Conservation (phyloP, 2,329 filamentous ascomycete species). For the Aplosporella prunicola region DNA sequence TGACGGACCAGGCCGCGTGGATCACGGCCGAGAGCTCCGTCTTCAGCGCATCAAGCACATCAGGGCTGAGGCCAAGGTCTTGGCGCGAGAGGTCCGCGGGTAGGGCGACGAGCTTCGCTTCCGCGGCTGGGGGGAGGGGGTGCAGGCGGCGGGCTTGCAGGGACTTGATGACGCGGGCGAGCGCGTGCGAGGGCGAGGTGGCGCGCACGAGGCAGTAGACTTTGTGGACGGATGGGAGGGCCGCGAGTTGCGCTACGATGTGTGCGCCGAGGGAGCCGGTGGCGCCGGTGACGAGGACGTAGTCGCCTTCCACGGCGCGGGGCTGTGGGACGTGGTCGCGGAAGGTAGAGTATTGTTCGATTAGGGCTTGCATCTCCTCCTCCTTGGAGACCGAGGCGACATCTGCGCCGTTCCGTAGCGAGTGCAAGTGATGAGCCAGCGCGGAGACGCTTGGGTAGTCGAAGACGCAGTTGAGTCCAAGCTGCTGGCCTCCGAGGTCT, state of each 20-base stretch:
- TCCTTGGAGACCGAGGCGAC: conserved; percentile 27
- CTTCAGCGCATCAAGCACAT: conserved; percentile 15
- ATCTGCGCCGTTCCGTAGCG: conserved; percentile 31
- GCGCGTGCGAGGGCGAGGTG: conserved; percentile 23
- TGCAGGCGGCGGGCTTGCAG: conserved; percentile 28
- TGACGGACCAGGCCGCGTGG: conserved; percentile 47
- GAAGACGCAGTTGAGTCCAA: conserved; percentile 51
- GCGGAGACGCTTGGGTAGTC: conserved; percentile 44
- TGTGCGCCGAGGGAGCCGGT: conserved; percentile 58
- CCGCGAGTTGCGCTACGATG: conserved; percentile 35
- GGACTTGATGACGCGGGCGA: conserved; percentile 27
- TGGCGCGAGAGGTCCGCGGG: conserved; percentile 31
- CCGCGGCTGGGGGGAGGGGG: conserved; percentile 15
- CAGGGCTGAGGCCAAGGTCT: conserved; percentile 31
- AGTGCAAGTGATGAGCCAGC: conserved; percentile 38
- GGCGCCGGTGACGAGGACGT: conserved; percentile 48
- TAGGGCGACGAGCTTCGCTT: conserved; percentile 27
- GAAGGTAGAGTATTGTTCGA: conserved; percentile 37
- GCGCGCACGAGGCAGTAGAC: conserved; percentile 48
- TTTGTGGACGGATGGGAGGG: conserved; percentile 20
- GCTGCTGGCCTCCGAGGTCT: conserved; percentile 35
- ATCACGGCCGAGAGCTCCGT: conserved; percentile 34
- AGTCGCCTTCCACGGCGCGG: conserved; percentile 9
- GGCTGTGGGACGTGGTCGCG: conserved; percentile 16
- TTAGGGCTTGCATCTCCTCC: conserved; percentile 38